Evolutionary conservation across 768 basidiomycete species (phyloP).

Genomic region (Goffeauzyma gilvescens): DNA sequence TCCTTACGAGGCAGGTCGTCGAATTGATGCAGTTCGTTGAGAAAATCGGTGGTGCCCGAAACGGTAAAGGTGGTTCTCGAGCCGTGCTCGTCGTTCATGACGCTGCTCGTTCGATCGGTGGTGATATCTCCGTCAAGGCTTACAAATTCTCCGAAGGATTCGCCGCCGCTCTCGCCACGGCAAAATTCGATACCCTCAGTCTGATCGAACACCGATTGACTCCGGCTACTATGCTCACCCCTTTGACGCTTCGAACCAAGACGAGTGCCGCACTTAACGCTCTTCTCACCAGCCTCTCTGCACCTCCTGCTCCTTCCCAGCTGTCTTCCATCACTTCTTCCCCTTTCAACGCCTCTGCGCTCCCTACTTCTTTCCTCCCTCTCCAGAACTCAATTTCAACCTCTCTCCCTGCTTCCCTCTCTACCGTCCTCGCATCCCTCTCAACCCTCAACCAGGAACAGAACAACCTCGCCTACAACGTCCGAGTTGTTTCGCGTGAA

Average conservation of each 20-base stretch:
- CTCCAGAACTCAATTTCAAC: slow-evolving; percentile 39
- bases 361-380: slow-evolving; percentile 45
- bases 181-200: slow-evolving; percentile 64
- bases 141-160: slow-evolving; percentile 66
- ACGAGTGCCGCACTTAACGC: slow-evolving; percentile 61
- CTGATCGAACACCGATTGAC: slow-evolving; percentile 61
- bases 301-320: slow-evolving; percentile 36
- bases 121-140: slow-evolving; percentile 73
- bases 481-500: slow-evolving; percentile 73
- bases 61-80: slow-evolving; percentile 10
- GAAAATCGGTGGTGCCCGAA: slow-evolving; percentile 15
- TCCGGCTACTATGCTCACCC: slow-evolving; percentile 66
- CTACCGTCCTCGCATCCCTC: slow-evolving; percentile 57
- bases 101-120: slow-evolving; percentile 35
- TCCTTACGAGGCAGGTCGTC: slow-evolving; percentile 20
- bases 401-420: slow-evolving; percentile 39
- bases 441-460: slow-evolving; percentile 78
- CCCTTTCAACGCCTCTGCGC: slow-evolving; percentile 13
- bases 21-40: slow-evolving; percentile 26
- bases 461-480: slow-evolving; percentile 72
- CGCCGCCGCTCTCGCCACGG: slow-evolving; percentile 59
- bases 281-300: slow-evolving; percentile 50
- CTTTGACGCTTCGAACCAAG: slow-evolving; percentile 66
- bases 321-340: slow-evolving; percentile 8
- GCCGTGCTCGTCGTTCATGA: slow-evolving; percentile 29